Base-by-base conservation (phyloP, 1,284 basidiomycete genomes). In the Inonotus obliquus region DNA sequence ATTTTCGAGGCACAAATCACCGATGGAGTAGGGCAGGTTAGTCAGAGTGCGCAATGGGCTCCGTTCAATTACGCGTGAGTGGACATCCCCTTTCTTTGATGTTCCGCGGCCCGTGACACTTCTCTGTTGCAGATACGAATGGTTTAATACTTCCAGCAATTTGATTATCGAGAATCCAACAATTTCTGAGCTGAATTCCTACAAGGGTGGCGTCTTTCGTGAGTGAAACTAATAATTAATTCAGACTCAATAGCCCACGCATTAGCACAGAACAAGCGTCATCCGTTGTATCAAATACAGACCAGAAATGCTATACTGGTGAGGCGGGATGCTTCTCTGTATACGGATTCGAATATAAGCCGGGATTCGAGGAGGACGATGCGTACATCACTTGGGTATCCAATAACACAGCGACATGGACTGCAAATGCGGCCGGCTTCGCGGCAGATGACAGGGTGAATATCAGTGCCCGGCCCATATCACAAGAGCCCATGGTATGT, bases 341-440 rank as follows among this genome's bases (percentile, higher is more conserved):
- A 2, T 90, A 89, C 67, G 88, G 85, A 0, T 84, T 82, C 67
- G 86, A 89, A 70, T 87, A 85, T 66, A 66, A 67, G 64, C 70
- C 75, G 38, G 75, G 81, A 55, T 74, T 72, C 44, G 41, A 32
- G 32, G 32, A 32, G 9, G 74, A 71, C 57, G 74, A 67, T 71
- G 67, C 66, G 65, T 79, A 74, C 19, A 32, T 54, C 21, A 11
- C 21, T 14, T 47, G 51, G 59, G 55, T 64, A 6, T 54, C 60
- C 4, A 37, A 64, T 32, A 61, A 58, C 55, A 59, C 61, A 35
- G 25, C 59, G 52, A 75, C 83, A 38, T 92, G 85, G 86, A 84
- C 81, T 5, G 65, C 91, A 47, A 76, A 80, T 47, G 79, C 73
- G 9, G 76, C 71, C 11, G 88, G 82, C 0, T 74, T 90, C 63